These are phyloP conservation scores for Colletotrichum lupini DNA, from an alignment of 2,329 filamentous ascomycete species.

Conservation along the genomic window DNA sequence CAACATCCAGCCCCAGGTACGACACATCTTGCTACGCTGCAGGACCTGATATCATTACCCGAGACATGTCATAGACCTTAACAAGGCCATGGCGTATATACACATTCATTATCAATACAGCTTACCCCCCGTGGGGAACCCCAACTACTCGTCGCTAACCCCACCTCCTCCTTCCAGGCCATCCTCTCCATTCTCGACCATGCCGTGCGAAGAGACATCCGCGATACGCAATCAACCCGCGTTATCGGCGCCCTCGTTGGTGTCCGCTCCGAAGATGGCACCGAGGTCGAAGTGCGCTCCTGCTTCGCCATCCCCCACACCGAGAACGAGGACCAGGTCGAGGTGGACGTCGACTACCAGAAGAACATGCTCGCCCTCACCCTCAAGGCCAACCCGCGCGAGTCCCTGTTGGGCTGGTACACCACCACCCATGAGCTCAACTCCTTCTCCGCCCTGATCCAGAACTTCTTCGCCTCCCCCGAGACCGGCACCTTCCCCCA, in stretches of 20 bases:
- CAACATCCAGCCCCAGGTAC: constrained; percentile 93
- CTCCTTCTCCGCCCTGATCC: constrained; percentile 97
- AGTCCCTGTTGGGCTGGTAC: constrained; percentile 97
- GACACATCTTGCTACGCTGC: constrained; percentile 42
- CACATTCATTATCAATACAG: background rate
- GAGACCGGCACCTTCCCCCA: constrained; percentile 97
- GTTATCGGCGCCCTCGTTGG: constrained; percentile 97
- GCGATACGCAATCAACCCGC: constrained; percentile 85
- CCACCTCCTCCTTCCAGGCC: constrained; percentile 56
- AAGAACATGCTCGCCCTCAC: constrained; percentile 98
- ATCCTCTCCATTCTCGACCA: constrained; percentile 89
- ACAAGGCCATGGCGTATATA: background rate
- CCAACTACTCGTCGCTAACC: constrained; percentile 13
- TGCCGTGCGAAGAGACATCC: constrained; percentile 84
- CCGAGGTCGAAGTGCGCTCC: constrained; percentile 94
- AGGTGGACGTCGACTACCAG: constrained; percentile 99
- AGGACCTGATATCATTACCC: background rate
- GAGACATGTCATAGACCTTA: constrained; percentile 5
- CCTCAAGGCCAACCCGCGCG: constrained; percentile 92
- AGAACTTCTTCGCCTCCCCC: constrained; percentile 98
- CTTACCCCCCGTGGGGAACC: background rate
- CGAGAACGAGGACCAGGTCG: constrained; percentile 97
- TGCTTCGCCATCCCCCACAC: constrained; percentile 99
- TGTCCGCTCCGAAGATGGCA: constrained; percentile 93
- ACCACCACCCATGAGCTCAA: constrained; percentile 97